Percentiles rank a stretch among this genome's conserved stretches.
phyloP scores from a whole-genome alignment of 495 filamentous ascomycete genomes.

The Hypoxylon fuscum region DNA sequence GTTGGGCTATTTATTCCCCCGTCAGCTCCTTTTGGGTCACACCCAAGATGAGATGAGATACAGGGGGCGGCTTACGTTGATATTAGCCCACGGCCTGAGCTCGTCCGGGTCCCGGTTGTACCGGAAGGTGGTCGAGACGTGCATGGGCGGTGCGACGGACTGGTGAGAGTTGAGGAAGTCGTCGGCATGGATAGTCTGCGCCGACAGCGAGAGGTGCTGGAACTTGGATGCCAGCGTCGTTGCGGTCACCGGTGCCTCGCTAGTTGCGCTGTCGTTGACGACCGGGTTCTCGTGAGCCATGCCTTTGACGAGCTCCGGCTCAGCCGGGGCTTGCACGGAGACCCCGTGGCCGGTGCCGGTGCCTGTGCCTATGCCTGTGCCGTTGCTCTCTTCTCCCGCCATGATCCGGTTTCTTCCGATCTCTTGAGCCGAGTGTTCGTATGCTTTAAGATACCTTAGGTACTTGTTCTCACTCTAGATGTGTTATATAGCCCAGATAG shows the following conservation, averaged over 20 bases:
- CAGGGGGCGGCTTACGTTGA: constrained; percentile 49
- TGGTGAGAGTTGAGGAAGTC: constrained; percentile 74
- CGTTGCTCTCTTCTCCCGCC: constrained; percentile 28
- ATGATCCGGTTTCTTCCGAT: constrained; percentile 14
- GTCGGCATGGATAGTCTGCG: constrained; percentile 86
- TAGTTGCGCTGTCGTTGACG: constrained; percentile 3
- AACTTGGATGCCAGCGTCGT: constrained; percentile 32
- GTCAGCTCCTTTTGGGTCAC: not conserved
- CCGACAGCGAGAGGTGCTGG: constrained; percentile 63
- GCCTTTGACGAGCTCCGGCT: constrained; percentile 33
- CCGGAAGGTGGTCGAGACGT: constrained; percentile 88
- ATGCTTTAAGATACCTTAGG: too few relatives aligned
- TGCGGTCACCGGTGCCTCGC: constrained; percentile 11
- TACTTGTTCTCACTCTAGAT: too few relatives aligned
- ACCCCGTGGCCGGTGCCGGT: constrained; percentile 4
- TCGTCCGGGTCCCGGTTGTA: constrained; percentile 74
- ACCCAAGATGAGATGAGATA: not conserved
- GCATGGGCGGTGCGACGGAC: constrained; percentile 86
- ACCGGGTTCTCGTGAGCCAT: constrained; percentile 33
- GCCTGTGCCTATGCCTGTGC: too few relatives aligned
- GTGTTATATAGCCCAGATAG: not conserved
- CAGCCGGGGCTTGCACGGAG: constrained; percentile 25
- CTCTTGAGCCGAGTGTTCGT: constrained; percentile 1
- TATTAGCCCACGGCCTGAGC: constrained; percentile 59
- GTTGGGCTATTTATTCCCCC: constrained; percentile 37